These are phyloP conservation scores for Coemansia sp. DNA, from an alignment of 192 early-diverging fungal species.

Conservation along the genomic window DNA sequence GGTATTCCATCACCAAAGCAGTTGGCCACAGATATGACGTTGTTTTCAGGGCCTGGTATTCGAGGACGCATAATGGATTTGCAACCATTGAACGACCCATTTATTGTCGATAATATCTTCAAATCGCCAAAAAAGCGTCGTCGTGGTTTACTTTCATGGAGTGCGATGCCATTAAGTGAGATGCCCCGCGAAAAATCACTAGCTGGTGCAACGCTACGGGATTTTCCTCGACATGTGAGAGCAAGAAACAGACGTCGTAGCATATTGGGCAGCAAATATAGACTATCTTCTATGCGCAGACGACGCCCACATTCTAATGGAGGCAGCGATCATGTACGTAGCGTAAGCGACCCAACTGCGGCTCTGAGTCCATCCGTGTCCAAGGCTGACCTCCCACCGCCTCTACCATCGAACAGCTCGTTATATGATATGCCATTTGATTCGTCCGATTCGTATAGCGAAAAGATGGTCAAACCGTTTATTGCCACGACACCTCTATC, in stretches of 20 bases:
- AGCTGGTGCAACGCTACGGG: constrained; percentile 15
- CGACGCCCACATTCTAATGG: constrained; percentile 11
- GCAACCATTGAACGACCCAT: constrained; percentile 48
- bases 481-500: constrained; percentile 7
- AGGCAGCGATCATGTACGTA: constrained; percentile 31
- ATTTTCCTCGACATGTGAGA: constrained; percentile 33
- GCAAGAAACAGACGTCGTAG: constrained; percentile 40
- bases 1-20: constrained; percentile 15
- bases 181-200: background rate
- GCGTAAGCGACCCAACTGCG: constrained; percentile 38
- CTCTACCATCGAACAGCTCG: too few relatives aligned
- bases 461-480: constrained; percentile 7
- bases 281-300: constrained; percentile 37
- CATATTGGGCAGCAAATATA: constrained; percentile 42
- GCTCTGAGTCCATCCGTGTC: constrained; percentile 14
- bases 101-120: constrained; percentile 52
- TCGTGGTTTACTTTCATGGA: constrained; percentile 47
- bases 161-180: constrained; percentile 21
- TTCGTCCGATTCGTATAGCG: constrained; percentile 1
- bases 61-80: constrained; percentile 30
- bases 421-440: constrained; percentile 9
- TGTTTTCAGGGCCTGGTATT: constrained; percentile 26
- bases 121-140: constrained; percentile 47
- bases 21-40: constrained; percentile 27
- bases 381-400: background rate